Evolutionary conservation across 257 asterid genomes (phyloP), one percentile per base, ranked within the genome.

Genomic region (Cruciata laevipes): DNA sequence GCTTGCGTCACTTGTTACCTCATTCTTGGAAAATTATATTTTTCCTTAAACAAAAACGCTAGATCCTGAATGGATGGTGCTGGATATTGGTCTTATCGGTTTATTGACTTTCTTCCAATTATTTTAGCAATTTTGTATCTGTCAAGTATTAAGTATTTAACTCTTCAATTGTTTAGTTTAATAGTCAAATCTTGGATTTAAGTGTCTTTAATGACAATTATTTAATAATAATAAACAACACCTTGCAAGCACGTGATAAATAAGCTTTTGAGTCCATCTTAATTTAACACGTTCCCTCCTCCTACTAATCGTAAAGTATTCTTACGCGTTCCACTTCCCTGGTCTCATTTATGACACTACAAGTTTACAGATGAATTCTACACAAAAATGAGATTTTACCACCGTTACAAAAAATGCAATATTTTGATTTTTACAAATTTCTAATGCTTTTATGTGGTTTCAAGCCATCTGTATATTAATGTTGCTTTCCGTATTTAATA

Each of bases 1-100:
- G 44, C 21, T 4, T 17, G 32, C 66, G 66, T 61, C 66, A 61
- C 66, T 1, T 61, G 66, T 61, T 30, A 61, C 27, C 25, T 61
- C 66, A 61, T n/a, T 47, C 5, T 47, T 61, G 66, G 25, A 31
- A 6, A 53, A 47, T 47, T 17, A 47, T 47, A 3, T 47, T 16
- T 6, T 47, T 16, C 16, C 1, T 13, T 0, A 47, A 47, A 47
- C 7, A 17, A 14, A 4, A 17, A 14, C n/a, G 9, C 55, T 47
- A 17, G 55, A 47, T 47, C 3, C 55, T 47, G 20, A 20, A 8
- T 47, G 55, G 55, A 47, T 47, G 20, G 2, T 47, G 53, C 53
- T 47, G 6, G 9, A 47, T 13, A 47, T 47, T 47, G 53, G 53
- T 13, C 53, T 47, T 3, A 47, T 47, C 53, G 53, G 20, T 47